Evolutionary conservation across 345 rosid species (phyloP), one percentile per base, ranked within the genome.

Genomic region (Salix koriyanagi): DNA sequence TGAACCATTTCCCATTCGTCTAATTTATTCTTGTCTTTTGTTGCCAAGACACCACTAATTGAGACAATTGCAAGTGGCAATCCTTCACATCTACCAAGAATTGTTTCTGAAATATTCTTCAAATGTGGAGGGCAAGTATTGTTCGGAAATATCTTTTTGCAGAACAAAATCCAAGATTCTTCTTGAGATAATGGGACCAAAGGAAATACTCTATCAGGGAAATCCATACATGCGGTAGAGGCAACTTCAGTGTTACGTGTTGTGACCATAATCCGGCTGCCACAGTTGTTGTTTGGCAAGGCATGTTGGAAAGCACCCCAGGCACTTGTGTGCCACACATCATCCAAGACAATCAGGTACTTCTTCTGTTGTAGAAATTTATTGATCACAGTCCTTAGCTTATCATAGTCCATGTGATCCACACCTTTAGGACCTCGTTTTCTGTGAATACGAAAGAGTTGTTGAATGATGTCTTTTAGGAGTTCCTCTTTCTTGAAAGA

Each of bases 41-140:
- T 8, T 15, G 62, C 73, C 34, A 70, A n/a, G 52, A 48, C 78
- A 5, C 83, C 85, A n/a, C 81, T 71, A 37, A 79, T 70, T 16
- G 85, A 79, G 18, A 83, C 79, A 7, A 83, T 74, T 44, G 78
- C 77, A 39, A 81, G 80, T 7, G 84, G 84, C 6, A 81, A 34
- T 26, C 84, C 84, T 28, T 77, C 81, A 25, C 83, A 83, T 39
- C 61, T 79, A 25, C 44, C 61, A 30, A 71, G 58, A 58, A 76
- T 72, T 46, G 9, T 46, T n/a, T 67, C 44, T 15, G 79, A 83
- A 11, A 71, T 48, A 6, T 72, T 76, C 75, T 78, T 37, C 70
- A 82, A 67, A 58, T 78, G 68, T 0, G 34, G 54, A 50, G 84
- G 84, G 52, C 82, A 50, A 7, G 62, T 28, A 18, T 67, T 44